These are phyloP conservation scores for Fusarium sp. DNA, from an alignment of 2,329 filamentous ascomycete species.

Conservation along the genomic window DNA sequence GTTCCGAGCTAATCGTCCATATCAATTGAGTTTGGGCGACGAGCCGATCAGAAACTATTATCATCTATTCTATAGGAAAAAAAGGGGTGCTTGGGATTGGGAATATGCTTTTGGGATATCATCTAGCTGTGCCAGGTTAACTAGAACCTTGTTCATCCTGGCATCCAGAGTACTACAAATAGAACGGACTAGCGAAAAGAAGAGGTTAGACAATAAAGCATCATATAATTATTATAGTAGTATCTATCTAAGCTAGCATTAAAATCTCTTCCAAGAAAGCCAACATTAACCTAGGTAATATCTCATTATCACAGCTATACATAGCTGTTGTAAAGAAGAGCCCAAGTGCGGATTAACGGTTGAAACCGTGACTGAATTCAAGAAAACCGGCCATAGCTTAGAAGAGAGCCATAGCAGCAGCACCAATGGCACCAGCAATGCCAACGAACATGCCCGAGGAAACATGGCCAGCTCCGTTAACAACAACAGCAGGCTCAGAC, in stretches of 20 bases:
- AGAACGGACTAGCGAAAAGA: too few species aligned
- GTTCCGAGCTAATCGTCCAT: neutral
- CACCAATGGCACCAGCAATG: constrained; percentile 6
- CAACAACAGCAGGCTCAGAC: constrained; percentile 12
- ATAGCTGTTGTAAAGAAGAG: too few species aligned
- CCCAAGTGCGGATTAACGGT: too few species aligned
- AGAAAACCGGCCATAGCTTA: neutral
- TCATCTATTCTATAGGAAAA: neutral
- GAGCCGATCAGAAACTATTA: neutral
- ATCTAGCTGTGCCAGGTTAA: too few species aligned
- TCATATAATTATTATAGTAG: neutral
- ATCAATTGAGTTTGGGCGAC: neutral
- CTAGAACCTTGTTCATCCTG: too few species aligned
- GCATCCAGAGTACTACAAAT: too few species aligned
- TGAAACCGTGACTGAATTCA: too few species aligned
- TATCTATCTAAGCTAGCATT: neutral
- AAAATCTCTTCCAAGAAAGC: neutral
- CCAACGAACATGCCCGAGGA: neutral
- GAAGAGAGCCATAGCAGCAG: constrained; percentile 6
- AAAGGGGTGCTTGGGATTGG: too few species aligned
- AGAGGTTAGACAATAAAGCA: too few species aligned
- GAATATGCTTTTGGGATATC: too few species aligned
- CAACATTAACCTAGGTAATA: neutral
- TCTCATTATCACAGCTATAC: too few species aligned
- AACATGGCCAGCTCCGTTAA: constrained; percentile 7